Evolutionary conservation across 345 rosid species (phyloP).

Genomic region (Acer negundo): DNA sequence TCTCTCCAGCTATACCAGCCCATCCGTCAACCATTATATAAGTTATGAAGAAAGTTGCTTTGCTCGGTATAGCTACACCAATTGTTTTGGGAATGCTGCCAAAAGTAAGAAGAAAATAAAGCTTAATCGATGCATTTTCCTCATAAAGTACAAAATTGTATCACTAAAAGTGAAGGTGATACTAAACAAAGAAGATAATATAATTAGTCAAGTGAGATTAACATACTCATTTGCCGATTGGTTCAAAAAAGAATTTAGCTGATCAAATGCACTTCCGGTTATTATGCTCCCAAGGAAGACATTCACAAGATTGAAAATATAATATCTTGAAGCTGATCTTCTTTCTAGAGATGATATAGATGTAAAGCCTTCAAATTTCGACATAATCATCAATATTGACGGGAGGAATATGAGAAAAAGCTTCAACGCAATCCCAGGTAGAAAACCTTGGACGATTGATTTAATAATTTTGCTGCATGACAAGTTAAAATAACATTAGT

Average conservation of each 20-base stretch:
- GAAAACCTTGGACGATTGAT: slow-evolving; percentile 77
- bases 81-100: slow-evolving; percentile 81
- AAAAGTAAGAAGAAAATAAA: slow-evolving; percentile 2
- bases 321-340: slow-evolving; percentile 88
- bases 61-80: slow-evolving; percentile 83
- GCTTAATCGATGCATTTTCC: not conserved
- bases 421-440: slow-evolving; percentile 86
- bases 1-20: slow-evolving; percentile 95
- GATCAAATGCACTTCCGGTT: slow-evolving; percentile 78
- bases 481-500: slow-evolving; percentile 12
- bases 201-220: not conserved
- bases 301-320: slow-evolving; percentile 75
- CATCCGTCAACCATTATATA: slow-evolving; percentile 98
- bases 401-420: slow-evolving; percentile 96
- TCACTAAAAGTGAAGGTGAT: not conserved
- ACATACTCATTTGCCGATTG: slow-evolving; percentile 75
- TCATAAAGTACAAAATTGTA: not conserved
- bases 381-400: slow-evolving; percentile 88
- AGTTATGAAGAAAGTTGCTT: slow-evolving; percentile 95
- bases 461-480: slow-evolving; percentile 63
- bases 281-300: slow-evolving; percentile 77
- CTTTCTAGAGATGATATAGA: slow-evolving; percentile 79
- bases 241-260: slow-evolving; percentile 61
- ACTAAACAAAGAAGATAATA: not conserved
- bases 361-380: slow-evolving; percentile 90